These are phyloP conservation scores for Populus tomentosa DNA, from an alignment of 441 rosid species.

Conservation along the genomic window DNA sequence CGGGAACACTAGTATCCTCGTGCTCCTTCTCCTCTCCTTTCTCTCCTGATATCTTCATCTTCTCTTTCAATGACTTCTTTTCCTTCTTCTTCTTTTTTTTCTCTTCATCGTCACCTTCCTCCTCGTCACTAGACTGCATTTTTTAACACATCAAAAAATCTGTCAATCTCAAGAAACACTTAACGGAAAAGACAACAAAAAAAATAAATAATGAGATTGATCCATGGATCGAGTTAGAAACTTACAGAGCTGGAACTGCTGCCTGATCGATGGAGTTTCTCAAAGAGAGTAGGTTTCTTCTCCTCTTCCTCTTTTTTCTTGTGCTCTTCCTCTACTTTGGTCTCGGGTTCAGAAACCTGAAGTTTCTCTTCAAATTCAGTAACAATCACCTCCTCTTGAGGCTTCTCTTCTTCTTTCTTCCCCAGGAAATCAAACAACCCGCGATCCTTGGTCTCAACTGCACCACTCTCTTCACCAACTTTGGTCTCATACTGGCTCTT, in stretches of 20 bases:
- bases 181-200: neutral
- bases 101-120: slow-evolving; percentile 48
- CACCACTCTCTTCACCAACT: slow-evolving; percentile 20
- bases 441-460: slow-evolving; percentile 49
- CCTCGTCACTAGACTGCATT: slow-evolving; percentile 80
- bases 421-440: slow-evolving; percentile 68
- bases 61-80: slow-evolving; percentile 33
- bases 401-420: slow-evolving; percentile 56
- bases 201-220: neutral
- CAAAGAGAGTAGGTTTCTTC: slow-evolving; percentile 48
- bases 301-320: slow-evolving; percentile 31
- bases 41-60: slow-evolving; percentile 39
- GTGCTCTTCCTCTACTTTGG: slow-evolving; percentile 27
- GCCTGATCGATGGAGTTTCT: slow-evolving; percentile 58
- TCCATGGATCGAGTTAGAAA: neutral
- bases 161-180: neutral
- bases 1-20: slow-evolving; percentile 40
- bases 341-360: slow-evolving; percentile 33
- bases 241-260: slow-evolving; percentile 91
- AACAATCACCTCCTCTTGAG: slow-evolving; percentile 48
- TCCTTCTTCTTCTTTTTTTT: slow-evolving; percentile 33
- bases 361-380: slow-evolving; percentile 59
- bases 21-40: slow-evolving; percentile 33
- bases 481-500: slow-evolving; percentile 34
- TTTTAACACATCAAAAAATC: neutral